Conservation (phyloP, 176 grass and related monocot genomes). For the Eragrostis nindensis region DNA sequence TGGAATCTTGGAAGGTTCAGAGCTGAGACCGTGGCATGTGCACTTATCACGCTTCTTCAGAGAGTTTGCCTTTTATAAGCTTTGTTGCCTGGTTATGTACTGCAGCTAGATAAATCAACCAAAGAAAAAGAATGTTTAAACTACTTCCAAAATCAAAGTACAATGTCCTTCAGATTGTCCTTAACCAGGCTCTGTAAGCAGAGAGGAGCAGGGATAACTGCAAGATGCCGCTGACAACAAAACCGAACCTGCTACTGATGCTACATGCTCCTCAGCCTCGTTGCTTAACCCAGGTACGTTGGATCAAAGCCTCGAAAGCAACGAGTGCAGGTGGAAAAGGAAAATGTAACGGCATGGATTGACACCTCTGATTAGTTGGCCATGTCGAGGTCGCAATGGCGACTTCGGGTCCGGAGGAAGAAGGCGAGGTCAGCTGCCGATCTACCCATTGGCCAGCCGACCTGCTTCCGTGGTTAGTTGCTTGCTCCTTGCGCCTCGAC, state of each 20-base stretch:
- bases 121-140: too few species aligned
- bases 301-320: background rate
- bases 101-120: too few species aligned
- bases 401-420: background rate
- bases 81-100: too few species aligned
- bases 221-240: too few species aligned
- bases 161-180: too few species aligned
- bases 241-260: background rate
- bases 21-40: background rate
- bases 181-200: too few species aligned
- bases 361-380: background rate
- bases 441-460: background rate
- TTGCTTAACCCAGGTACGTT: background rate
- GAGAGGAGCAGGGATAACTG: too few species aligned
- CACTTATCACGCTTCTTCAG: background rate
- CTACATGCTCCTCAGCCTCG: background rate
- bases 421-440: background rate
- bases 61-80: background rate
- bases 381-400: background rate
- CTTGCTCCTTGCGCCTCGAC: background rate
- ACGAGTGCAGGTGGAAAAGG: background rate
- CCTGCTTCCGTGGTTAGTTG: background rate
- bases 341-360: background rate
- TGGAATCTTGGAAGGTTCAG: constrained; percentile 11
- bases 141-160: too few species aligned